Conservation (phyloP, 371 early-diverging fungal genomes). For the Mucor circinelloides region DNA sequence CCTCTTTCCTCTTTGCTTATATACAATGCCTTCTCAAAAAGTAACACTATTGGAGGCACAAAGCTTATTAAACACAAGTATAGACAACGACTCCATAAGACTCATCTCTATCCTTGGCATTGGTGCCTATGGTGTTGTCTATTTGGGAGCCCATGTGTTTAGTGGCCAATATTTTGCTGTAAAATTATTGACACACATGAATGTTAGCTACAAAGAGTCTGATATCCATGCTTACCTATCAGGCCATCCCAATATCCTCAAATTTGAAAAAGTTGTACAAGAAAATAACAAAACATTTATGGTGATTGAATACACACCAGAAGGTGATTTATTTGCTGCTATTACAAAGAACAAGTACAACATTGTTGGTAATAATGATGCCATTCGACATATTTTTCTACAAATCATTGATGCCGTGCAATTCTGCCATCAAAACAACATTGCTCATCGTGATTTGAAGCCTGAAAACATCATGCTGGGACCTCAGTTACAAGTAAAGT, state of each 20-base stretch:
- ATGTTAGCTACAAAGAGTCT: constrained; percentile 41
- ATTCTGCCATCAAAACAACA: constrained; percentile 76
- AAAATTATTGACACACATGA: constrained; percentile 60
- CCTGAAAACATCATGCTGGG: constrained; percentile 89
- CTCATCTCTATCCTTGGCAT: constrained; percentile 65
- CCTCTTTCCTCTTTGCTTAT: neutral
- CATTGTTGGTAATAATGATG: constrained; percentile 58
- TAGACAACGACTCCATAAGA: constrained; percentile 51
- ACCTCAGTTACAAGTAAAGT: constrained; percentile 50
- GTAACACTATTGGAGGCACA: constrained; percentile 14
- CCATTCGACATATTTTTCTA: constrained; percentile 73
- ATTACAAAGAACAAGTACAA: constrained; percentile 51
- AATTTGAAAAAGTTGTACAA: constrained; percentile 70
- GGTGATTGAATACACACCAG: constrained; percentile 78
- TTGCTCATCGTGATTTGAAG: constrained; percentile 91
- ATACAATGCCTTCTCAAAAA: neutral
- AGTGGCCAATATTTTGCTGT: constrained; percentile 59
- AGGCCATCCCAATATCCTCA: constrained; percentile 70
- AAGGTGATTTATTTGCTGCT: constrained; percentile 78
- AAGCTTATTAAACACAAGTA: constrained; percentile 53
- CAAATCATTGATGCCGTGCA: constrained; percentile 84
- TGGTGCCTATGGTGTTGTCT: constrained; percentile 76
- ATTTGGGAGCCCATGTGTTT: constrained; percentile 57
- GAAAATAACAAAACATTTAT: constrained; percentile 71
- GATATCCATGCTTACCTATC: constrained; percentile 65